Evolutionary conservation across 2,329 filamentous ascomycete species (phyloP).

Genomic region (Diaporthe longicolla): DNA sequence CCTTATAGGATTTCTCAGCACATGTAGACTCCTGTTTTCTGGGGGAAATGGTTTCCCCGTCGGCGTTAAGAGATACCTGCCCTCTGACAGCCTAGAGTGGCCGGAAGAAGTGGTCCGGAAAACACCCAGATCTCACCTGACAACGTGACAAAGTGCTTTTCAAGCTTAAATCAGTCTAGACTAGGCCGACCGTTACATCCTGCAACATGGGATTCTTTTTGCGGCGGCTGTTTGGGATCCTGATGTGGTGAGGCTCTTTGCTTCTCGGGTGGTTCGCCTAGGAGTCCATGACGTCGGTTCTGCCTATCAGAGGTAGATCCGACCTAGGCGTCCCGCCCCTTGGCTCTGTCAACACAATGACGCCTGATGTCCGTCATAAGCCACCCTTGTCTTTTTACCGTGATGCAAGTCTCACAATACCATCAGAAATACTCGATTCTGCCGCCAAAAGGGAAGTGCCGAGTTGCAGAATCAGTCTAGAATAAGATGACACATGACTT

Average conservation of each 20-base stretch:
- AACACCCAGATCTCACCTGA: not conserved
- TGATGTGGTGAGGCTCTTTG: slow-evolving; percentile 7
- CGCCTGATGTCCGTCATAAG: slow-evolving; percentile 18
- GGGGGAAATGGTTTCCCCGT: slow-evolving; percentile 25
- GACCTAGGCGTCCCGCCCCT: slow-evolving; percentile 13
- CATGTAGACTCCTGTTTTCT: not conserved
- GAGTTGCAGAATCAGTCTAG: not conserved
- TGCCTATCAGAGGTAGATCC: slow-evolving; percentile 17
- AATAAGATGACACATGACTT: slow-evolving; percentile 26
- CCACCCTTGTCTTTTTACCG: not conserved
- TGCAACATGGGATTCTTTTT: slow-evolving; percentile 16
- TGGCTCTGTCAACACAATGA: slow-evolving; percentile 21
- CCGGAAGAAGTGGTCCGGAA: slow-evolving; percentile 28
- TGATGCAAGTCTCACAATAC: slow-evolving; percentile 26
- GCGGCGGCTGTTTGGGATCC: slow-evolving; percentile 11
- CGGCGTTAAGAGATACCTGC: not conserved
- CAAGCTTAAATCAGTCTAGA: slow-evolving; percentile 6
- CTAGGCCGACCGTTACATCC: slow-evolving; percentile 13
- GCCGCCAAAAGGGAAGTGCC: not conserved
- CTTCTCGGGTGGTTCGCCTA: slow-evolving; percentile 6
- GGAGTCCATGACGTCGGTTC: slow-evolving; percentile 35
- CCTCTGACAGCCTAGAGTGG: not conserved
- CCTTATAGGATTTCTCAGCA: slow-evolving; percentile 16
- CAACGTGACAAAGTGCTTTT: not conserved
- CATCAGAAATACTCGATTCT: slow-evolving; percentile 8